Evolutionary conservation across 805 yeast genomes (phyloP), one percentile per base, ranked within the genome.

Genomic region (Monosporozyma servazzii): DNA sequence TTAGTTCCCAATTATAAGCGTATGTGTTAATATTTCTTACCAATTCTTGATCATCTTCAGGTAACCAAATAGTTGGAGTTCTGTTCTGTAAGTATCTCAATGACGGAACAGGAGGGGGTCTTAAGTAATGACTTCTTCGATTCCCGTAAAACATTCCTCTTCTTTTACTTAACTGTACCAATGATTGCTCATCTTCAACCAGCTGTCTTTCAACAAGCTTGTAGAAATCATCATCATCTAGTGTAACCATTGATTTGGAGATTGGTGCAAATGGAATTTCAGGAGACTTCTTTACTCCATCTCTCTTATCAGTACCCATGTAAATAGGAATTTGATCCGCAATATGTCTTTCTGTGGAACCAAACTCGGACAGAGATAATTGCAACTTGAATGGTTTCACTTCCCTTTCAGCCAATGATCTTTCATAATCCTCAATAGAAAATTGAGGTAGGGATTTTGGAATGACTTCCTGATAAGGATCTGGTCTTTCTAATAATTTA

Each of bases 11-110:
- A 64, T 93, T 93, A 71, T 88, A 89, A 8, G 87, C 81, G 64
- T 82, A 90, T 55, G 89, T 89, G 25, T 88, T 86, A 36, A 88
- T 95, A 52, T 87, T 82, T 57, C 81, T 83, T 47, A 89, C 82
- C 56, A 93, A 76, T 55, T 76, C 75, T 55, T 81, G 82, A 64
- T 93, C 99, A 66, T 93, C 99, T 58, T 84, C 89, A 0, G 98
- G 97, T 17, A 90, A 75, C 99, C 99, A 93, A 31, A 90, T 86
- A 0, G 98, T 88, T 3, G 98, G 97, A 1, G 91, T 83, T 56
- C 98, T 74, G 54, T 80, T 77, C 55, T 88, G 90, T 57, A 93
- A 71, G 61, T 88, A 86, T 59, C 84, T 81, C 53, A 87, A 70
- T 7, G 86, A 78, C 3, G 99, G 99, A 0, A 98, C 98, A 48